These are phyloP conservation scores for Dactylellina sp. DNA, from an alignment of 2,329 filamentous ascomycete species.

Conservation along the genomic window DNA sequence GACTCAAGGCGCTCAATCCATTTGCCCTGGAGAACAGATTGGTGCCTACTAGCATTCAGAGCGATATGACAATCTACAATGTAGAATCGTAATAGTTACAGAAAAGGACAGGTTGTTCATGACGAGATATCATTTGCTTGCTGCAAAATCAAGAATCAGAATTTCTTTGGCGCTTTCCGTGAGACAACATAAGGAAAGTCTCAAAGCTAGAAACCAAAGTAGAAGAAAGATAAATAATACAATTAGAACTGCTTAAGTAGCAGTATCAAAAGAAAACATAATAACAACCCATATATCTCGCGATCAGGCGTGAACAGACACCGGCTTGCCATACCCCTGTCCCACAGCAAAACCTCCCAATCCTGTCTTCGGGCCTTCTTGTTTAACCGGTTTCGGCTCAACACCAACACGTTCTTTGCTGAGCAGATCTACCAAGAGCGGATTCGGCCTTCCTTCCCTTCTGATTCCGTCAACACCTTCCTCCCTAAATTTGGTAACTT, in stretches of 20 bases:
- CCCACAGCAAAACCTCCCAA: conserved; percentile 34
- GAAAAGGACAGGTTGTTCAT: too few species aligned
- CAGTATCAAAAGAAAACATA: neutral
- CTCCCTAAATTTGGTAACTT: conserved; percentile 78
- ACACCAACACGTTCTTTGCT: conserved; percentile 96
- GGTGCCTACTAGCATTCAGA: too few species aligned
- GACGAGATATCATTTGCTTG: too few species aligned
- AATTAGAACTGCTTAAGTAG: neutral
- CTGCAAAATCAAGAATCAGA: too few species aligned
- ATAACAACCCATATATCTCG: neutral
- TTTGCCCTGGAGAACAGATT: too few species aligned
- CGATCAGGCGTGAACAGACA: conserved; percentile 25
- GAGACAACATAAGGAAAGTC: too few species aligned
- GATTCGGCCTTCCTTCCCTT: conserved; percentile 83
- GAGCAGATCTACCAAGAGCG: conserved; percentile 88
- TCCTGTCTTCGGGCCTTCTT: conserved; percentile 60
- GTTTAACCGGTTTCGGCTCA: conserved; percentile 73
- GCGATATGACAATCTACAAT: too few species aligned
- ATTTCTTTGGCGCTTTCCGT: too few species aligned
- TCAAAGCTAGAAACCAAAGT: too few species aligned
- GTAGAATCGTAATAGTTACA: too few species aligned
- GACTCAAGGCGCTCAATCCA: too few species aligned
- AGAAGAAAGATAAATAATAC: too few species aligned
- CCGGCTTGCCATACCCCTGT: conserved; percentile 35
- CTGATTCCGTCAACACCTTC: conserved; percentile 66